Conservation (phyloP, 345 rosid species). For the Balakata baccata region DNA sequence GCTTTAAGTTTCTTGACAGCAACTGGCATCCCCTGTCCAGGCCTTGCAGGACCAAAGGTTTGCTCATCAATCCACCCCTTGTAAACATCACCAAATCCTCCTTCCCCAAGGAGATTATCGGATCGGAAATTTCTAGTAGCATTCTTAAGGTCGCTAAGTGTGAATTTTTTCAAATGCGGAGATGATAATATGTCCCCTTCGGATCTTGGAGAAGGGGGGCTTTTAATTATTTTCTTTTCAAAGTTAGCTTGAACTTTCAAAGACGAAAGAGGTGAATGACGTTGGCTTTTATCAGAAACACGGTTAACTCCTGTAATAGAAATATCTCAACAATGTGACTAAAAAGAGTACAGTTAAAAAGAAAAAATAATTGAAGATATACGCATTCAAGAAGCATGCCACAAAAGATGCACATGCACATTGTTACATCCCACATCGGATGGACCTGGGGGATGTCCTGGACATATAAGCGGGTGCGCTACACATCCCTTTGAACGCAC, state of each 20-base stretch:
- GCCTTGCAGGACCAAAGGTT: conserved; percentile 34
- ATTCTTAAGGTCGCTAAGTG: conserved; percentile 46
- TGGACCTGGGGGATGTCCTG: no score
- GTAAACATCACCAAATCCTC: conserved; percentile 84
- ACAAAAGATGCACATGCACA: no score
- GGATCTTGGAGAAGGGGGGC: conserved; percentile 30
- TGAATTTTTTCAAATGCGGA: conserved; percentile 53
- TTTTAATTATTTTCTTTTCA: conserved; percentile 23
- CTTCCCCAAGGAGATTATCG: conserved; percentile 73
- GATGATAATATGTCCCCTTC: conserved; percentile 52
- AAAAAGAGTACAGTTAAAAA: background rate
- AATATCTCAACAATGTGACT: background rate
- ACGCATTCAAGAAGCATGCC: background rate
- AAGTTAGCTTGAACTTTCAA: conserved; percentile 8
- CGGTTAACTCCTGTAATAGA: background rate
- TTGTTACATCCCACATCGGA: no score
- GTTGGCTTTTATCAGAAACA: background rate
- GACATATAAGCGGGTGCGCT: no score
- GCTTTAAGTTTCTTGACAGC: conserved; percentile 76
- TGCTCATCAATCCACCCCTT: conserved; percentile 69
- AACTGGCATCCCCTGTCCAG: conserved; percentile 49
- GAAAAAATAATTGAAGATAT: background rate
- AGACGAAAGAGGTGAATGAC: background rate
- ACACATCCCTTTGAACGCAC: no score
- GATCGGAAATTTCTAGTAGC: conserved; percentile 66